Evolutionary conservation across 176 grass and related monocot species (phyloP), one percentile per base, ranked within the genome.

Genomic region (Oryza coarctata): DNA sequence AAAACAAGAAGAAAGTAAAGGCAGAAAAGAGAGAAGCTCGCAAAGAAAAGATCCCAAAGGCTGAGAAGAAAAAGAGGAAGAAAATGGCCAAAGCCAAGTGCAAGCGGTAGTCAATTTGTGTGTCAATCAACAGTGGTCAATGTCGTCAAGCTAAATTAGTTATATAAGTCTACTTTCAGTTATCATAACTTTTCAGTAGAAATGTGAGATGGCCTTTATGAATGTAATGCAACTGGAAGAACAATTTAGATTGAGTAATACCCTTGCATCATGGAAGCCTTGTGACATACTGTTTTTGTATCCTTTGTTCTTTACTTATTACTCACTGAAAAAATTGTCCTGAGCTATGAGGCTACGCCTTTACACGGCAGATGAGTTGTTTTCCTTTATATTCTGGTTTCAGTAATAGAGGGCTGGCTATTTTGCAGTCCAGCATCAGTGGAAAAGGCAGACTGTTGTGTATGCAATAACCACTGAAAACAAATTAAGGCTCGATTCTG

Each of bases 1-100:
- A 88, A 44, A 87, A 98, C 61, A 98, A 95, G 71, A 98, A 98
- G 80, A 95, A 90, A 75, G 95, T 98, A 81, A 93, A 95, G 71
- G 92, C 95, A 68, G 90, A 98, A 73, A 98, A 93, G 73, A 91
- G 87, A 80, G 88, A 98, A 82, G 67, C 88, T 27, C 82, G 92
- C 38, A 95, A 91, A 76, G 90, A 71, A 1, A 95, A 98, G 84
- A 75, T 90, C 22, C 79, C 92, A 0, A 98, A 98, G 85, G 84
- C 89, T 14, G 90, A 95, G 25, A 98, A 98, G 75, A 98, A 98
- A 66, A 88, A 84, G 75, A 93, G 95, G 82, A 98, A 93, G 86
- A 95, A 98, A 50, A 82, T 98, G 89, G 90, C 92, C 13, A 98
- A 98, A 83, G 88, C 92, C 3, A 98, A 98, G 82, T 98, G 95